Evolutionary conservation across 805 yeast genomes (phyloP).

Genomic region (Wickerhamiella brachini): DNA sequence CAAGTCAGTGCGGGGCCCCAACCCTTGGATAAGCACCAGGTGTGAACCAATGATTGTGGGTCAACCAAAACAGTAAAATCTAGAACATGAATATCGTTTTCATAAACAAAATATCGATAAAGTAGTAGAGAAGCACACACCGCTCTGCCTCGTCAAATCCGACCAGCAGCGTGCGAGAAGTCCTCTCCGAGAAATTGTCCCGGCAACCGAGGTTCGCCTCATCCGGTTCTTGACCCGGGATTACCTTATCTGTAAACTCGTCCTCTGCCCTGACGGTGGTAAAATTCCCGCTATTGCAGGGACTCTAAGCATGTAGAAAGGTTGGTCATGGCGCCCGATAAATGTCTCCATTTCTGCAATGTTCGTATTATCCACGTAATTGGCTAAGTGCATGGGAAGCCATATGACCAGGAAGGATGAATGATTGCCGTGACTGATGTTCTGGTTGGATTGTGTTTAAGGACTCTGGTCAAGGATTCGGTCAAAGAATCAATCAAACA

Average conservation of each 20-base stretch:
- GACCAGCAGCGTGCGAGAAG: neutral
- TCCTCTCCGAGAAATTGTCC: neutral
- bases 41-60: neutral
- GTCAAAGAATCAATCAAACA: too few species aligned
- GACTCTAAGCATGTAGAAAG: too few species aligned
- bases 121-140: too few species aligned
- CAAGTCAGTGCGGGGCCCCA: neutral
- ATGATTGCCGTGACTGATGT: too few species aligned
- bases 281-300: neutral
- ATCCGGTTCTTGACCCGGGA: neutral
- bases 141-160: too few species aligned
- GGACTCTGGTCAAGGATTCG: too few species aligned
- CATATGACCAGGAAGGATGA: too few species aligned
- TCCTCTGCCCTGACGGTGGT: neutral
- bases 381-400: too few species aligned
- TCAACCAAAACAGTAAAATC: neutral
- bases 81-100: neutral
- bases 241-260: neutral
- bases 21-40: neutral
- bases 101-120: neutral
- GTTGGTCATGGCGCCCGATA: too few species aligned
- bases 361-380: too few species aligned
- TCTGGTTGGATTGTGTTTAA: too few species aligned
- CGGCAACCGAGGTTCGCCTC: neutral
- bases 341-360: too few species aligned